Evolutionary conservation across 179 eudicot genomes (phyloP), one percentile per base, ranked within the genome.

Genomic region (Carnegiea gigantea): DNA sequence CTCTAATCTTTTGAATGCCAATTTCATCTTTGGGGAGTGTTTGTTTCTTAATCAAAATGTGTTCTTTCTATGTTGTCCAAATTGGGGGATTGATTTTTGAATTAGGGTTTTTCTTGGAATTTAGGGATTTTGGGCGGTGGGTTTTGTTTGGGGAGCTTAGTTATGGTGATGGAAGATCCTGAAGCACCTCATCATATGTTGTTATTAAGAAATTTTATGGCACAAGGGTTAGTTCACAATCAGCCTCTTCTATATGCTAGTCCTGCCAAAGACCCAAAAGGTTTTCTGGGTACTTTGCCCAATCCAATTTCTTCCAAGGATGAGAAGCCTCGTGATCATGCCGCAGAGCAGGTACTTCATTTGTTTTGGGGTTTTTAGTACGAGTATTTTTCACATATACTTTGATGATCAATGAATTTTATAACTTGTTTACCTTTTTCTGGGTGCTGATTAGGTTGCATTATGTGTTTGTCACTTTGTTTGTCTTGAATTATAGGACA

Each of bases 151-250:
- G 98, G 99, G 79, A 92, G 98, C 86, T 86, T 96, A 49, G 85
- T 96, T 67, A 89, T 96, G 94, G 88, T 96, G 73, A 96, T 96
- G 95, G 99, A 96, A 87, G 99, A 96, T 86, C 81, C 91, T 21
- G 98, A 96, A 90, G 98, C 98, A 70, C 99, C 99, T 48, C 99
- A 96, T 86, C 97, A 94, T 88, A 91, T 96, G 98, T 85, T 96
- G 68, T 86, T 96, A 82, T 83, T 96, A 80, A 91, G 99, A 78
- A 94, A 92, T 87, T 96, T 94, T 79, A 96, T 96, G 99, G 91
- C 98, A 49, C 98, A 96, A 86, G 99, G 99, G 40, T 81, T 96
- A 82, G 81, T 96, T 62, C 99, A 96, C 81, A 89, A 88, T 80
- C 99, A 96, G 80, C 93, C 97, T 79, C 93, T 96, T 83, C 88